Evolutionary conservation across 2,329 filamentous ascomycete genomes (phyloP).

Genomic region (Fusarium tanahbumbuense): DNA sequence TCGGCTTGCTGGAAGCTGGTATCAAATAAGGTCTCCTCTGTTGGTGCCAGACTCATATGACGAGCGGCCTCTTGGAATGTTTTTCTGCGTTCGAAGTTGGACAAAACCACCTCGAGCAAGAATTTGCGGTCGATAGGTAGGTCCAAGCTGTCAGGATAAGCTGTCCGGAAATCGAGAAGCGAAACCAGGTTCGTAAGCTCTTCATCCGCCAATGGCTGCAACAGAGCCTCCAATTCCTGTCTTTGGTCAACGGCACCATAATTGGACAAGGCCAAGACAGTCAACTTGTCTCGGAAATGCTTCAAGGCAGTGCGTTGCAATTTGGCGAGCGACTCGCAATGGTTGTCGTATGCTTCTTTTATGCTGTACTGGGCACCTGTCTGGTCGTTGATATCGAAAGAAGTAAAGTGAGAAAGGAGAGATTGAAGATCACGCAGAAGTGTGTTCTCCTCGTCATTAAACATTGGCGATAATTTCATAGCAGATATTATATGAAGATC

Average conservation of each 20-base stretch:
- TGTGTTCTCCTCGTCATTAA: constrained; percentile 77
- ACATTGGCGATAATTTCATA: constrained; percentile 82
- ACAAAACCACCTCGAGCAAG: constrained; percentile 77
- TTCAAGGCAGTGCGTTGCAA: constrained; percentile 83
- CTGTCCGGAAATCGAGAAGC: constrained; percentile 80
- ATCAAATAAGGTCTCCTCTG: constrained; percentile 84
- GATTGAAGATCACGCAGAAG: constrained; percentile 83
- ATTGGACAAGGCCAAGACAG: constrained; percentile 91
- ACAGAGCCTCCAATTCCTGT: constrained; percentile 79
- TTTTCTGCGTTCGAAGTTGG: constrained; percentile 78
- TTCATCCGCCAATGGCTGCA: constrained; percentile 77
- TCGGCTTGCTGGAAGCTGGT: constrained; percentile 82
- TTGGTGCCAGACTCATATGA: constrained; percentile 82
- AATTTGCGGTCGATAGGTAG: constrained; percentile 73
- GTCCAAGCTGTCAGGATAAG: constrained; percentile 79
- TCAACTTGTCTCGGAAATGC: constrained; percentile 88
- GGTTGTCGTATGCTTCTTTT: constrained; percentile 80
- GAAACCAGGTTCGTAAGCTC: constrained; percentile 78
- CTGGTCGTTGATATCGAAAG: constrained; percentile 92
- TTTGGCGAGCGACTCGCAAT: constrained; percentile 80
- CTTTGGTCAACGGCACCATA: constrained; percentile 88
- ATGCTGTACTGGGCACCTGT: constrained; percentile 80
- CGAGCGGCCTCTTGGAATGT: constrained; percentile 85
- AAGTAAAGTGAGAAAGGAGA: constrained; percentile 86
- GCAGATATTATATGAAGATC: constrained; percentile 86